phyloP scores from a whole-genome alignment of 768 basidiomycete genomes.

The Suillus clintonianus region DNA sequence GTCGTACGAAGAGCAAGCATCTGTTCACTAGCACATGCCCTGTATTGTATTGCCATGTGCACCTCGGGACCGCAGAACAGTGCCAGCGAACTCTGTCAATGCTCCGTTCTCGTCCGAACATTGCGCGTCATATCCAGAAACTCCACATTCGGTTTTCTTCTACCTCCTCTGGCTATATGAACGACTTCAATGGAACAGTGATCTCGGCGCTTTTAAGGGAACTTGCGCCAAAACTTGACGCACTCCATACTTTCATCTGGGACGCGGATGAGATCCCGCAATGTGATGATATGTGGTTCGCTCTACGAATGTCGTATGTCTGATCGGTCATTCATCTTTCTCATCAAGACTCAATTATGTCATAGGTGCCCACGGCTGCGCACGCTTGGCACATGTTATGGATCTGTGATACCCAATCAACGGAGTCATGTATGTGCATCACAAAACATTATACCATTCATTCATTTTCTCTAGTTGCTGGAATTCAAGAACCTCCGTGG shows the following conservation, averaged over 20 bases:
- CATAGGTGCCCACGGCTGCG: slow-evolving; percentile 66
- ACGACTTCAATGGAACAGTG: slow-evolving; percentile 22
- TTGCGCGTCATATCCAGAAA: slow-evolving; percentile 68
- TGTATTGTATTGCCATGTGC: slow-evolving; percentile 60
- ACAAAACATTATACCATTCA: slow-evolving; percentile 6
- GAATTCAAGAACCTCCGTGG: slow-evolving; percentile 64
- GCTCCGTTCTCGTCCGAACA: slow-evolving; percentile 53
- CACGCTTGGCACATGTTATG: slow-evolving; percentile 63
- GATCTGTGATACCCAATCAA: slow-evolving; percentile 54
- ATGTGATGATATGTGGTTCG: slow-evolving; percentile 79
- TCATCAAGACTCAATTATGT: slow-evolving; percentile 2
- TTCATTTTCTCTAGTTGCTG: slow-evolving; percentile 50
- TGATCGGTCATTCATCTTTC: not conserved
- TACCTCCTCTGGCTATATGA: slow-evolving; percentile 27
- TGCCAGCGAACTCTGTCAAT: slow-evolving; percentile 65
- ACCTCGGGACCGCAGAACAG: slow-evolving; percentile 56
- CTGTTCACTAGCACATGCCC: slow-evolving; percentile 55
- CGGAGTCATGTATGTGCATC: slow-evolving; percentile 59
- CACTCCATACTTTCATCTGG: slow-evolving; percentile 69
- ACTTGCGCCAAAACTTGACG: slow-evolving; percentile 59
- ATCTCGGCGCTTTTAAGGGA: slow-evolving; percentile 55
- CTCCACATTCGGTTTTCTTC: slow-evolving; percentile 47
- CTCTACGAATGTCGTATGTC: slow-evolving; percentile 64
- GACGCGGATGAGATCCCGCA: slow-evolving; percentile 66
- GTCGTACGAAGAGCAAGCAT: slow-evolving; percentile 47